A percentile compares a stretch with the other conserved stretches of the same genome.
Conservation (phyloP, 305 asterid species). For the Fraxinus ornus region DNA sequence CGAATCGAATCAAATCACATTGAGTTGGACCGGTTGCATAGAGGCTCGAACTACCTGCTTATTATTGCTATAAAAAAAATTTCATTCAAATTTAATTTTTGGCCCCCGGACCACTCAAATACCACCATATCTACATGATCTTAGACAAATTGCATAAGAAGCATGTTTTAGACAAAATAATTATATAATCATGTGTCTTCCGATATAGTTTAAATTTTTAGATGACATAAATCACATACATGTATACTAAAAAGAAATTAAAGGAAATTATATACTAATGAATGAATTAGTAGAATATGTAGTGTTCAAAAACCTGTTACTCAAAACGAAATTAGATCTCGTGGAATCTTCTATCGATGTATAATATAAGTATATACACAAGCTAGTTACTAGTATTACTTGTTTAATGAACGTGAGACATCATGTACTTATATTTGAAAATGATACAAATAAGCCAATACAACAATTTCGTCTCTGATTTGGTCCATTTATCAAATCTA, state of each 20-base stretch:
- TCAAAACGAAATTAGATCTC: not conserved
- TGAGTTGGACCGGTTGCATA: not conserved
- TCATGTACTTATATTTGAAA: not conserved
- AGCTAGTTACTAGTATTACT: not conserved
- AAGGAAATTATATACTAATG: not conserved
- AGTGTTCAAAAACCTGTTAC: not conserved
- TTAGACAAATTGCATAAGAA: not conserved
- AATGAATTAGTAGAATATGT: not conserved
- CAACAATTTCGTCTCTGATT: constrained; percentile 28
- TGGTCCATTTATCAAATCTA: not conserved
- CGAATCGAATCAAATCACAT: not conserved
- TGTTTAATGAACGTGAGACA: not conserved
- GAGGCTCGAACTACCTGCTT: not conserved
- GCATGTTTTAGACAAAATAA: not conserved
- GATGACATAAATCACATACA: not conserved
- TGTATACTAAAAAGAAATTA: not conserved
- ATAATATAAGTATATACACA: not conserved
- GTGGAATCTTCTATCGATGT: not conserved
- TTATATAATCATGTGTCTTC: not conserved
- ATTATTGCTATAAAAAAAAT: not conserved
- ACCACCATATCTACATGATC: not conserved
- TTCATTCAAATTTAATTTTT: not conserved
- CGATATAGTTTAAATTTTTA: not conserved
- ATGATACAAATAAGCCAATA: constrained; percentile 31
- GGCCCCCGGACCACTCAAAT: not conserved